Base-by-base conservation (phyloP, 2,329 filamentous ascomycete species). In the Saccharata proteae region DNA sequence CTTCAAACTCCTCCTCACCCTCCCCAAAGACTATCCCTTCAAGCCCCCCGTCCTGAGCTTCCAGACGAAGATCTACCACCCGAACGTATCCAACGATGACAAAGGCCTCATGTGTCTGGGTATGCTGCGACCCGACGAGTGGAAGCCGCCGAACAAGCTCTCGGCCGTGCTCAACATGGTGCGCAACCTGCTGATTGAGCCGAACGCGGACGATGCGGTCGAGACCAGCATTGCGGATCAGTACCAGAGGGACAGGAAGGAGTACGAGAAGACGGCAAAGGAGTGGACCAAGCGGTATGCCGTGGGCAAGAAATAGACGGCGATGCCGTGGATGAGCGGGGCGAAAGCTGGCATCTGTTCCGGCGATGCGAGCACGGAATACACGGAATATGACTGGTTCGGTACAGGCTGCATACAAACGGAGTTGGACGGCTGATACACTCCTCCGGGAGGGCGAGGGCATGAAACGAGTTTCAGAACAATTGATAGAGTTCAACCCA, bases 1-100 rank as follows among this genome's bases (percentile, higher is more conserved):
- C 42, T 94, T 84, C 69, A 71, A 72, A 43, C 61, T 94, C 38
- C 59, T 76, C 39, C 65, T 93, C 43, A 67, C 59, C 23, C 74
- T 94, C 8, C 84, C 85, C 10, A 60, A 65, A 44, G 78, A 84
- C 48, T 93, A 93, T 64, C 85, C 85, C 20, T 93, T 93, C 74
- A 90, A 90, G 59, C 75, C 84, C 14, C 85, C 85, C 11, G 64
- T 69, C 38, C 68, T 93, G 44, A 74, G 69, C 50, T 93, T 93
- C 69, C 62, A 66, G 42, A 93, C 85, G 30, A 88, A 86, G 60
- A 81, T 93, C 65, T 94, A 93, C 70, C 86, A 94, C 63, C 85
- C 86, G 26, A 94, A 94, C 61, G 73, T 94, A 37, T 84, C 79
- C 50, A 90, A 93, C 67, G 85, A 93, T 57, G 70, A 72, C 50